Conservation (phyloP, 306 rosid genomes). For the Pterocarpus santalinus region DNA sequence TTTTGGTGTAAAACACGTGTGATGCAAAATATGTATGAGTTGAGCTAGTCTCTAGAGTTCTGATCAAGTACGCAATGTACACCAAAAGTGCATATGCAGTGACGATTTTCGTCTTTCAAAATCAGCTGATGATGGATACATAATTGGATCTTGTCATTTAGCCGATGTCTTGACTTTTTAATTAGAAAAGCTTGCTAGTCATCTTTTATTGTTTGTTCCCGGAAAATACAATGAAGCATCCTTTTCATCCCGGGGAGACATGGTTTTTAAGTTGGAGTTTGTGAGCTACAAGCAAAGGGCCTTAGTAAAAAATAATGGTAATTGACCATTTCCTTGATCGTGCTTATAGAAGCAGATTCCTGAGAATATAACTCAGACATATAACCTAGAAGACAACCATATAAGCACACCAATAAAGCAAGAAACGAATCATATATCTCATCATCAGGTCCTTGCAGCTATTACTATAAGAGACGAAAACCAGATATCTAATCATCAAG, state of each 20-base stretch:
- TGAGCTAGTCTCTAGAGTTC: slow-evolving; percentile 1
- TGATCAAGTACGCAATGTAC: background rate
- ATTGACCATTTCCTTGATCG: slow-evolving; percentile 40
- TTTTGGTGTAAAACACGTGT: background rate
- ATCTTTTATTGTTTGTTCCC: background rate
- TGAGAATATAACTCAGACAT: background rate
- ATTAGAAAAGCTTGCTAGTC: slow-evolving; percentile 1
- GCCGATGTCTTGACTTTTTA: background rate
- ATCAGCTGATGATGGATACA: background rate
- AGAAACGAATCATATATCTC: background rate
- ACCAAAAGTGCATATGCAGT: background rate
- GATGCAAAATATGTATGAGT: background rate
- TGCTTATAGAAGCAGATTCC: slow-evolving; percentile 16
- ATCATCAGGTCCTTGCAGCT: background rate
- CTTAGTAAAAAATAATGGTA: background rate
- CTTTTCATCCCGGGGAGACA: background rate
- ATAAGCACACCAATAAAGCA: slow-evolving; percentile 35
- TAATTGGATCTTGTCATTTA: background rate
- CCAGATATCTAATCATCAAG: background rate
- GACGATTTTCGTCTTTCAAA: background rate
- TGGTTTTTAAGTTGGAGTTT: background rate
- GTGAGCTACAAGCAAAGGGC: slow-evolving; percentile 9
- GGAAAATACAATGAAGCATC: background rate
- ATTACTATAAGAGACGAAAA: background rate
- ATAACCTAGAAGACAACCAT: background rate